Conservation (phyloP, 371 early-diverging fungal species). For the Catenaria anguillulae region DNA sequence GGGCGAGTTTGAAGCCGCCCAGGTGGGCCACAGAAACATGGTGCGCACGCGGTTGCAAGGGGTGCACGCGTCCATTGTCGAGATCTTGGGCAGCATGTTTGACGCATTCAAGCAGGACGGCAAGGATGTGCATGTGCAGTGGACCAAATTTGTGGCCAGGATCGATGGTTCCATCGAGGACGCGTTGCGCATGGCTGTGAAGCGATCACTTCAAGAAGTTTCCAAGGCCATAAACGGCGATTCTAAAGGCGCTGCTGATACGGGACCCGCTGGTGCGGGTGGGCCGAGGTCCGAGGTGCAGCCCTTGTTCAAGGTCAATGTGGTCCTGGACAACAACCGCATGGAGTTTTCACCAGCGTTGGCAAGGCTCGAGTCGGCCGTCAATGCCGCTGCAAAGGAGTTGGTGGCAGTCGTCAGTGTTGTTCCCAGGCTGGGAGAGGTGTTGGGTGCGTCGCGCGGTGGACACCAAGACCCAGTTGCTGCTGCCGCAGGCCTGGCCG, state of each 20-base stretch:
- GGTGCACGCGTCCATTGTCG: slow-evolving; percentile 23
- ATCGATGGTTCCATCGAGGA: slow-evolving; percentile 34
- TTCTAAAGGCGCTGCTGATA: slow-evolving; percentile 26
- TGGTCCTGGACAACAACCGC: slow-evolving; percentile 31
- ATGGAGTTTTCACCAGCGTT: slow-evolving; percentile 37
- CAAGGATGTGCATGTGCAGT: slow-evolving; percentile 27
- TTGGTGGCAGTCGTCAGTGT: slow-evolving; percentile 30
- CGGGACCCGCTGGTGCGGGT: neutral
- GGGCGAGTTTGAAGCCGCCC: slow-evolving; percentile 27
- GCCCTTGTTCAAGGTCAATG: slow-evolving; percentile 40
- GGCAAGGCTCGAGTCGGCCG: slow-evolving; percentile 26
- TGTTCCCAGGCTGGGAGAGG: slow-evolving; percentile 21
- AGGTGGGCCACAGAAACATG: slow-evolving; percentile 19
- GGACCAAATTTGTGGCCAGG: slow-evolving; percentile 28
- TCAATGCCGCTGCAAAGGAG: slow-evolving; percentile 28
- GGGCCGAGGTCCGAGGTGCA: slow-evolving; percentile 26
- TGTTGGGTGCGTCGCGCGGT: slow-evolving; percentile 1
- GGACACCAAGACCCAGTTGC: neutral
- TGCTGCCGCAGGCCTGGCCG: neutral
- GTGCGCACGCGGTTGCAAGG: slow-evolving; percentile 20
- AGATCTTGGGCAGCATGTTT: slow-evolving; percentile 21
- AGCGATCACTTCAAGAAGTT: slow-evolving; percentile 32
- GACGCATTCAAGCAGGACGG: slow-evolving; percentile 36
- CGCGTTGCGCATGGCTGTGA: slow-evolving; percentile 29
- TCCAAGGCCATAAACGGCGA: slow-evolving; percentile 40